phyloP scores from a whole-genome alignment of 768 basidiomycete species.

The Phaeotremella fagi region DNA sequence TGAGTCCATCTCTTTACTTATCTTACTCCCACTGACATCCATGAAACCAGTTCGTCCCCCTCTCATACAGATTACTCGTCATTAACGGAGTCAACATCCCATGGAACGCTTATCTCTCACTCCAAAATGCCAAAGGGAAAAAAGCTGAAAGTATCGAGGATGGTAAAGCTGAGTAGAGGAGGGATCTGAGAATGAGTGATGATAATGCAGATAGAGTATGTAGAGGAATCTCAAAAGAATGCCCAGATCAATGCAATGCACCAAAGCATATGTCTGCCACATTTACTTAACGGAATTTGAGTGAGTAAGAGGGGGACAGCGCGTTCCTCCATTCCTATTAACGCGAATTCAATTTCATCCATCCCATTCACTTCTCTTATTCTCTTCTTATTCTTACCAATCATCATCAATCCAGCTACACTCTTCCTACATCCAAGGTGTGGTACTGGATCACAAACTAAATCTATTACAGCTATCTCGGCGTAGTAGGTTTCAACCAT shows the following conservation, averaged over 20 bases:
- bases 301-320: background rate
- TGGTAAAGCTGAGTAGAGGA: slow-evolving; percentile 4
- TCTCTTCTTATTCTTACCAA: background rate
- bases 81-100: slow-evolving; percentile 46
- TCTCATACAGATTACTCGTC: slow-evolving; percentile 35
- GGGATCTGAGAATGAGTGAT: background rate
- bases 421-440: background rate
- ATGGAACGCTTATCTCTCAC: slow-evolving; percentile 44
- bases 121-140: slow-evolving; percentile 35
- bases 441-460: too few relatives aligned
- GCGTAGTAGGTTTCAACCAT: too few relatives aligned
- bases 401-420: too few relatives aligned
- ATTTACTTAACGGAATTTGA: too few relatives aligned
- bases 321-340: background rate
- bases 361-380: too few relatives aligned
- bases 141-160: slow-evolving; percentile 9
- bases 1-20: background rate
- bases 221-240: too few relatives aligned
- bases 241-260: too few relatives aligned
- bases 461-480: too few relatives aligned
- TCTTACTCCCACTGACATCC: background rate
- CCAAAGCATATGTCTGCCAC: too few relatives aligned
- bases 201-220: background rate
- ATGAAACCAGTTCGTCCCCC: slow-evolving; percentile 39
- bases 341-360: background rate